Evolutionary conservation across 2,329 filamentous ascomycete species (phyloP), one percentile per base, ranked within the genome.

Genomic region (Passalora sequoiae): DNA sequence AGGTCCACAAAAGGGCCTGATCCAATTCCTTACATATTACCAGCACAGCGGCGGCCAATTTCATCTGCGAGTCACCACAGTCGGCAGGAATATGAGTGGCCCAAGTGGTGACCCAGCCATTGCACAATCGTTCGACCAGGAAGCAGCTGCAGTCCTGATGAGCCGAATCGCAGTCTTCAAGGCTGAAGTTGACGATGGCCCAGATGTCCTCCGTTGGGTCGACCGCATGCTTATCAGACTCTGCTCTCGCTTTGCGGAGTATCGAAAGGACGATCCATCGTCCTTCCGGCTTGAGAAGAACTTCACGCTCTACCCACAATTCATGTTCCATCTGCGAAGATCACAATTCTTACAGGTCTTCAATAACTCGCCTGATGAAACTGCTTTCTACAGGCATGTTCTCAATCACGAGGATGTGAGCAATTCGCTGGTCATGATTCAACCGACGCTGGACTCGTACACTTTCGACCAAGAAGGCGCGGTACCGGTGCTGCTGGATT

Each of bases 161-260:
- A 94, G 91, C n/a, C 80, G 92, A 54, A 98, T 98, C 66, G 92
- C 92, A 6, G 92, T 97, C 37, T 98, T 95, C 76, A 98, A 97
- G 72, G 89, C 92, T 1, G 92, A 98, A 64, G 89, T 97, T 19
- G 92, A 98, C 58, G 92, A 98, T 63, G 92, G 92, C 0, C 92
- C 92, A n/a, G 92, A 98, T 66, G 91, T 98, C 19, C 76, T 98
- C 43, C 81, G 92, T 63, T 98, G 92, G 92, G 92, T 98, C 17
- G 92, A 98, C 63, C 81, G 92, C 54, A 98, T 98, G 92, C 80
- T 98, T 47, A 98, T 98, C 65, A 79, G 92, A 41, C 76, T 98
- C 19, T 98, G 92, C 73, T 94, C 91, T 30, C 81, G 91, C 56
- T 98, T 98, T 63, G 92, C 92, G 20, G 92, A 98, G 67, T 98